These are phyloP conservation scores for Noccaea caerulescens DNA, from an alignment of 345 rosid species.

Conservation along the genomic window DNA sequence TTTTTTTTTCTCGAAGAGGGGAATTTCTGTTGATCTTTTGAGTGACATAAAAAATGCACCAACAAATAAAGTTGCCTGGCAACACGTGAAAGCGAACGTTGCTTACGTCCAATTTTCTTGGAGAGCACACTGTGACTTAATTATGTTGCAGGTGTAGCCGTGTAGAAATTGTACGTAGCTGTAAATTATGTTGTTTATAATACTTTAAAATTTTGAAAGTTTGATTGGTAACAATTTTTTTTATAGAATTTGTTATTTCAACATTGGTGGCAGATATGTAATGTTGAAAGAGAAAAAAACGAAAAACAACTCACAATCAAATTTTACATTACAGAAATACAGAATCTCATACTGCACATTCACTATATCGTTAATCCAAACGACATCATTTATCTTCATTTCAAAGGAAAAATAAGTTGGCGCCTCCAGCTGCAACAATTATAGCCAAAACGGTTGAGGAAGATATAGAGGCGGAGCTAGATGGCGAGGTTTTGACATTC, in stretches of 20 bases:
- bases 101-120: conserved; percentile 3
- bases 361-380: conserved; percentile 4
- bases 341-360: neutral
- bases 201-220: no score
- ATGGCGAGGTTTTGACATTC: neutral
- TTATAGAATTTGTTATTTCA: no score
- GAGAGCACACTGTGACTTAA: no score
- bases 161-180: no score
- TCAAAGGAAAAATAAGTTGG: conserved; percentile 38
- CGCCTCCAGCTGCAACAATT: conserved; percentile 15
- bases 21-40: conserved; percentile 7
- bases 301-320: neutral
- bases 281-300: no score
- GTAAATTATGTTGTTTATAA: no score
- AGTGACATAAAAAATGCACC: neutral
- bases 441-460: conserved; percentile 11
- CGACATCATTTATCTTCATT: conserved; percentile 4
- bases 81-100: conserved; percentile 27
- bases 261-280: neutral
- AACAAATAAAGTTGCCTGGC: conserved; percentile 26
- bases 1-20: neutral
- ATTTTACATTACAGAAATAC: conserved; percentile 15
- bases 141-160: no score
- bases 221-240: no score
- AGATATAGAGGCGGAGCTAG: conserved; percentile 24